These are phyloP conservation scores for Sclerotinia nivalis DNA, from an alignment of 2,329 filamentous ascomycete species.

Conservation along the genomic window DNA sequence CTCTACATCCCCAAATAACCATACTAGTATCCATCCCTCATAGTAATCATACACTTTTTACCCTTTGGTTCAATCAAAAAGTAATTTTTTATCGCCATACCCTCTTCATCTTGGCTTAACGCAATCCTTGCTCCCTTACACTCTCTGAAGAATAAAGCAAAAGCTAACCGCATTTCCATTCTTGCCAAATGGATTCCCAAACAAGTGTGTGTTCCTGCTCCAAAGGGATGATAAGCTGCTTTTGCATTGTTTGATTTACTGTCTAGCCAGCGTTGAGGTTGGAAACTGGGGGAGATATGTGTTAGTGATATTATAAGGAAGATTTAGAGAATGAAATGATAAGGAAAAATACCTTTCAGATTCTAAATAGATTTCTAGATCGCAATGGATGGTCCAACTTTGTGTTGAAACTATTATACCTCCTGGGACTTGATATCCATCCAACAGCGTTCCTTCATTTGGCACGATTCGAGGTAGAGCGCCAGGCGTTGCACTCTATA, in stretches of 20 bases:
- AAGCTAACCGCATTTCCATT: slow-evolving; percentile 1
- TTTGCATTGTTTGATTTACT: background rate
- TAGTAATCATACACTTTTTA: slow-evolving; percentile 9
- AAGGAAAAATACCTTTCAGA: slow-evolving; percentile 29
- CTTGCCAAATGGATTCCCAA: background rate
- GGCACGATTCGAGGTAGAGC: slow-evolving; percentile 40
- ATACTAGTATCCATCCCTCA: background rate
- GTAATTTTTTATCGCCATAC: background rate
- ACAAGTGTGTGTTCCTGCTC: slow-evolving; percentile 1
- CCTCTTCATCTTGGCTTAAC: background rate
- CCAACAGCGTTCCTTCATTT: slow-evolving; percentile 37
- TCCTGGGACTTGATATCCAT: slow-evolving; percentile 41
- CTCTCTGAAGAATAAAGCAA: slow-evolving; percentile 6
- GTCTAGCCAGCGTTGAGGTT: background rate
- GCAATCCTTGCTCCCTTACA: slow-evolving; percentile 9
- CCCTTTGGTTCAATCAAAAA: background rate
- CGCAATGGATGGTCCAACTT: slow-evolving; percentile 45
- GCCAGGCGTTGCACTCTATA: slow-evolving; percentile 42
- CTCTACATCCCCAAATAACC: too few relatives aligned
- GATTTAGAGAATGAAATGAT: background rate
- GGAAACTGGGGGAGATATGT: background rate
- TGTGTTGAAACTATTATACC: slow-evolving; percentile 43
- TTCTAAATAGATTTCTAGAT: slow-evolving; percentile 42
- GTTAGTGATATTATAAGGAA: background rate
- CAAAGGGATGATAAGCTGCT: slow-evolving; percentile 3